Evolutionary conservation across 768 basidiomycete species (phyloP).

Genomic region (Lentinula raphanica): DNA sequence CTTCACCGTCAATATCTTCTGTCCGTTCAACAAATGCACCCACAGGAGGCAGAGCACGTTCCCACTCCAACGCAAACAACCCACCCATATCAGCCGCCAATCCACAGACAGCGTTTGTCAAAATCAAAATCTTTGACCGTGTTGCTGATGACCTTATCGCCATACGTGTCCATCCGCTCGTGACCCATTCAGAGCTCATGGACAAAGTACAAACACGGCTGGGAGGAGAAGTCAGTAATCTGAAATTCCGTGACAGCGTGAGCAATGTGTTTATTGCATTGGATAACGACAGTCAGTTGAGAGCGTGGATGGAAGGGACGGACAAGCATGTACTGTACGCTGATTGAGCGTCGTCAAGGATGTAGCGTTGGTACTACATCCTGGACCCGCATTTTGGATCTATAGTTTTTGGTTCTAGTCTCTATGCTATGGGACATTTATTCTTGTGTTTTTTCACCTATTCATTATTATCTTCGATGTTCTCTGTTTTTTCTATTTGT

Average conservation of each 20-base stretch:
- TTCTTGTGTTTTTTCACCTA: conserved; percentile 1
- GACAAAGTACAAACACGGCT: conserved; percentile 88
- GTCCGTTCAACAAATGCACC: conserved; percentile 45
- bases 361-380: not conserved
- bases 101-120: conserved; percentile 84
- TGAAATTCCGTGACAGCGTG: conserved; percentile 74
- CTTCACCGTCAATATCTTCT: conserved; percentile 44
- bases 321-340: conserved; percentile 84
- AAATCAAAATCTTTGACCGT: conserved; percentile 97
- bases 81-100: conserved; percentile 75
- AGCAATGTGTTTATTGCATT: conserved; percentile 62
- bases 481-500: conserved; percentile 7
- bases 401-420: not conserved
- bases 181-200: conserved; percentile 81
- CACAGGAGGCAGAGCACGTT: conserved; percentile 44
- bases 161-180: conserved; percentile 91
- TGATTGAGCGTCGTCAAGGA: conserved; percentile 38
- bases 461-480: conserved; percentile 8
- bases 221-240: conserved; percentile 59
- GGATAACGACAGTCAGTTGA: conserved; percentile 56
- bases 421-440: not conserved
- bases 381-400: not conserved
- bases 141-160: conserved; percentile 93
- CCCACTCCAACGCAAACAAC: conserved; percentile 56
- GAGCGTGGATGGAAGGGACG: conserved; percentile 69